Evolutionary conservation across 352 stramenopile genomes (phyloP).

Genomic region (Phytophthora sansomeana): DNA sequence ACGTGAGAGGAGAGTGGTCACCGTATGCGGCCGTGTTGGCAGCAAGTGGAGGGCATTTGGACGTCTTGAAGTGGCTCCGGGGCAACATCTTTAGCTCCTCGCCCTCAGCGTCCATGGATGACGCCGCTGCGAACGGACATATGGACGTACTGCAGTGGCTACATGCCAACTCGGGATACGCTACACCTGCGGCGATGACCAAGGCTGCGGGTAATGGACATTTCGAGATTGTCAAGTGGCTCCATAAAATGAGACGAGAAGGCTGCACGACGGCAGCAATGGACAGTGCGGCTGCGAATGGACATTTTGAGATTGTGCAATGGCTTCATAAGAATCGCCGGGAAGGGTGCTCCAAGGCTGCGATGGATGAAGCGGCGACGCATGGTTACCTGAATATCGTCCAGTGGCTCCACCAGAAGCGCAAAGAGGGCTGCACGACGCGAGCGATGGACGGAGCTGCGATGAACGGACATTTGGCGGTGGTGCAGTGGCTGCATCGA

Average conservation of each 20-base stretch:
- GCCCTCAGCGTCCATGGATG: conserved; percentile 35
- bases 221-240: conserved; percentile 35
- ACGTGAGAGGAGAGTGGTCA: conserved; percentile 40
- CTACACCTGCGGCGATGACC: conserved; percentile 38
- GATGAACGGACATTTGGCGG: conserved; percentile 34
- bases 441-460: conserved; percentile 37
- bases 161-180: conserved; percentile 27
- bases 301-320: conserved; percentile 35
- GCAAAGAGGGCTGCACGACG: conserved; percentile 40
- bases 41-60: conserved; percentile 43
- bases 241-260: conserved; percentile 39
- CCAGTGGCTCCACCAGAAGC: conserved; percentile 33
- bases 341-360: conserved; percentile 38
- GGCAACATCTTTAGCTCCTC: conserved; percentile 35
- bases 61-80: conserved; percentile 37
- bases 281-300: conserved; percentile 34
- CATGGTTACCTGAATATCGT: conserved; percentile 34
- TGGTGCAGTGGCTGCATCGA: conserved; percentile 39
- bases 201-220: conserved; percentile 38
- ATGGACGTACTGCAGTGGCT: conserved; percentile 38
- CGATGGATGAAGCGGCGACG: conserved; percentile 41
- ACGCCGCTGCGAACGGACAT: conserved; percentile 35
- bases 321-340: conserved; percentile 32
- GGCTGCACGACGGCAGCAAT: conserved; percentile 38
- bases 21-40: conserved; percentile 43